Conservation (phyloP, 495 filamentous ascomycete genomes). For the Talaromyces proteolyticus region DNA sequence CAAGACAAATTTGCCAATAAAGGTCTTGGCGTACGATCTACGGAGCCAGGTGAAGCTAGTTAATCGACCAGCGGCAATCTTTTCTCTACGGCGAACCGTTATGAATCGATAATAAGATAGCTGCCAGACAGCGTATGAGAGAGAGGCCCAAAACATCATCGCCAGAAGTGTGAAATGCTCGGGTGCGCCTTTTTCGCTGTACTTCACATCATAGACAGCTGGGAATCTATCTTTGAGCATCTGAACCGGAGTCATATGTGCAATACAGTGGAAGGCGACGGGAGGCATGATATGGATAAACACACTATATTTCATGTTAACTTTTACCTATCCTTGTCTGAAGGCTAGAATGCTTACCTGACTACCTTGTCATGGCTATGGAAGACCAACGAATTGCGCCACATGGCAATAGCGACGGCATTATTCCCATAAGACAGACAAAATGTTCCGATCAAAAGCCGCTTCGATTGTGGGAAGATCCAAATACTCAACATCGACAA, state of each 20-base stretch:
- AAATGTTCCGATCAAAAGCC: slow-evolving; percentile 88
- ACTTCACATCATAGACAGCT: slow-evolving; percentile 77
- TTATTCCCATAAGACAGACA: slow-evolving; percentile 95
- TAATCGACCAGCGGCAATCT: slow-evolving; percentile 92
- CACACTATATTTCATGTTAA: slow-evolving; percentile 41
- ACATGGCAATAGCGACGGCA: slow-evolving; percentile 97
- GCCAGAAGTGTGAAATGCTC: slow-evolving; percentile 72
- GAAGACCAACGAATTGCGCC: slow-evolving; percentile 97
- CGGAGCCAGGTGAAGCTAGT: slow-evolving; percentile 98
- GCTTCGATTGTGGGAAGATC: slow-evolving; percentile 85
- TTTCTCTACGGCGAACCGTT: slow-evolving; percentile 82
- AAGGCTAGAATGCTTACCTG: slow-evolving; percentile 40
- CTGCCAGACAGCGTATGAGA: slow-evolving; percentile 92
- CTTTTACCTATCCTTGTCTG: neutral
- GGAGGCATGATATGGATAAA: slow-evolving; percentile 99
- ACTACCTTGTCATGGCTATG: slow-evolving; percentile 96
- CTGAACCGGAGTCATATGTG: slow-evolving; percentile 68
- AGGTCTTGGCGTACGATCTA: slow-evolving; percentile 76
- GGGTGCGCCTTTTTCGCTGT: slow-evolving; percentile 59
- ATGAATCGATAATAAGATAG: slow-evolving; percentile 87
- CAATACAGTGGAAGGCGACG: slow-evolving; percentile 83
- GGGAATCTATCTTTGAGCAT: slow-evolving; percentile 71
- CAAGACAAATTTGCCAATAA: slow-evolving; percentile 82
- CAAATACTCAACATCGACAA: slow-evolving; percentile 78
- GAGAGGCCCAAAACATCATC: slow-evolving; percentile 91